phyloP scores from a whole-genome alignment of 345 rosid genomes.

The Citrus hindsii region DNA sequence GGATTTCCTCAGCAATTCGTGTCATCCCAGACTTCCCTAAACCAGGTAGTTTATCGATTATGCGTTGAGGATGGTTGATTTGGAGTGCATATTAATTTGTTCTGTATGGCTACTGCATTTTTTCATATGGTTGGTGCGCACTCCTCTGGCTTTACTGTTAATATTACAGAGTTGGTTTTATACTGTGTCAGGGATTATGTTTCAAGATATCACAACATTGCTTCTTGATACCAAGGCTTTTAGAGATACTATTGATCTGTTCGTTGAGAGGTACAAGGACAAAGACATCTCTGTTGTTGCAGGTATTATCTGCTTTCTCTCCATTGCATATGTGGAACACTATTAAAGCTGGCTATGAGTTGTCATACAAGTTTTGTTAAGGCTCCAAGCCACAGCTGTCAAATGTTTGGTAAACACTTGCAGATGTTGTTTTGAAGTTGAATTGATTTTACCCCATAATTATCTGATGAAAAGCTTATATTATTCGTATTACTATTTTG shows the following conservation, averaged over 20 bases:
- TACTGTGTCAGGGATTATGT: conserved; percentile 64
- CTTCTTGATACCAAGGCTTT: conserved; percentile 72
- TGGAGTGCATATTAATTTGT: neutral
- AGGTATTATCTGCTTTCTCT: conserved; percentile 31
- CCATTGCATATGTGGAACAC: neutral
- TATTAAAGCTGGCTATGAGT: neutral
- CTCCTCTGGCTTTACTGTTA: neutral
- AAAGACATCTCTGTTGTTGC: conserved; percentile 73
- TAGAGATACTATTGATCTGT: conserved; percentile 73
- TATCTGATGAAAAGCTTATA: neutral
- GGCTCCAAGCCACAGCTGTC: neutral
- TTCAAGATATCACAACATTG: conserved; percentile 85
- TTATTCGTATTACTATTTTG: too few relatives aligned
- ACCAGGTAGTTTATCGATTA: conserved; percentile 42
- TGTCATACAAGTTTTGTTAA: too few relatives aligned
- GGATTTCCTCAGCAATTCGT: conserved; percentile 69
- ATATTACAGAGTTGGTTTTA: neutral
- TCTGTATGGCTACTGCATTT: neutral
- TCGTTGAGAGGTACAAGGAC: conserved; percentile 73
- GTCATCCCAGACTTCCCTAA: conserved; percentile 94
- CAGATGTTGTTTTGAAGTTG: neutral
- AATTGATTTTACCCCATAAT: neutral
- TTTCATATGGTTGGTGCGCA: neutral
- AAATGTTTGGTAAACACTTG: neutral
- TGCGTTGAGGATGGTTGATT: neutral